Conservation (phyloP, 345 rosid genomes). For the Atalantia buxifolia region DNA sequence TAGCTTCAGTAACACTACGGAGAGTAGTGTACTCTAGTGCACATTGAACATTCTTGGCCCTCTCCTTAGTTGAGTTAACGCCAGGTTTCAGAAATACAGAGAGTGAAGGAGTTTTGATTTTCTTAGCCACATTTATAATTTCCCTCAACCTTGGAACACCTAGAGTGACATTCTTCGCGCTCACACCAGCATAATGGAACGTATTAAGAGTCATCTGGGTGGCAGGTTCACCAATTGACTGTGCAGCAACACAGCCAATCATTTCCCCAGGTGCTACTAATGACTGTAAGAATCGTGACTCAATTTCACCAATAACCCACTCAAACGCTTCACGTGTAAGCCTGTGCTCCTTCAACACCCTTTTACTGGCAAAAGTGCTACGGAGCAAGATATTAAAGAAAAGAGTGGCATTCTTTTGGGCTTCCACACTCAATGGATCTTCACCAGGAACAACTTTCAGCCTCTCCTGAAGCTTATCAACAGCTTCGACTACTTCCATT, state of each 20-base stretch:
- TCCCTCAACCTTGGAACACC: conserved; percentile 98
- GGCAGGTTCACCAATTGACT: conserved; percentile 99
- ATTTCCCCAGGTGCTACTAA: conserved; percentile 96
- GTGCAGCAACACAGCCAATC: conserved; percentile 99
- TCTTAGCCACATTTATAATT: conserved; percentile 92
- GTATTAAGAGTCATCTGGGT: conserved; percentile 99
- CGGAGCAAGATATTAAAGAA: conserved; percentile 93
- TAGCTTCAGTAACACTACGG: conserved; percentile 91
- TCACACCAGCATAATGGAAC: conserved; percentile 98
- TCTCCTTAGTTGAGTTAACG: conserved; percentile 76
- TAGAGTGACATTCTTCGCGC: conserved; percentile 98
- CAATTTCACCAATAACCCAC: conserved; percentile 98
- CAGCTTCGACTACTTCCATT: conserved; percentile 92
- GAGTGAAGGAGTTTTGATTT: conserved; percentile 92
- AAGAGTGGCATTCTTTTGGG: conserved; percentile 97
- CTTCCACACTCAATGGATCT: conserved; percentile 90
- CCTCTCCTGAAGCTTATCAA: conserved; percentile 95
- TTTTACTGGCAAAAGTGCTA: conserved; percentile 93
- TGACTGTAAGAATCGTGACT: conserved; percentile 87
- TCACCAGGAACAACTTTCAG: conserved; percentile 92
- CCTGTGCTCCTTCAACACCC: conserved; percentile 93
- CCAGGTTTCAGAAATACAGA: conserved; percentile 78
- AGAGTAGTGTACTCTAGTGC: conserved; percentile 96
- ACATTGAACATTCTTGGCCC: conserved; percentile 94
- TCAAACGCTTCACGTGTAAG: conserved; percentile 96